A percentile compares a stretch with the other conserved stretches of the same genome.
These are phyloP conservation scores for Chalciporus sphaerocephalus DNA, from an alignment of 768 basidiomycete species.

Conservation along the genomic window DNA sequence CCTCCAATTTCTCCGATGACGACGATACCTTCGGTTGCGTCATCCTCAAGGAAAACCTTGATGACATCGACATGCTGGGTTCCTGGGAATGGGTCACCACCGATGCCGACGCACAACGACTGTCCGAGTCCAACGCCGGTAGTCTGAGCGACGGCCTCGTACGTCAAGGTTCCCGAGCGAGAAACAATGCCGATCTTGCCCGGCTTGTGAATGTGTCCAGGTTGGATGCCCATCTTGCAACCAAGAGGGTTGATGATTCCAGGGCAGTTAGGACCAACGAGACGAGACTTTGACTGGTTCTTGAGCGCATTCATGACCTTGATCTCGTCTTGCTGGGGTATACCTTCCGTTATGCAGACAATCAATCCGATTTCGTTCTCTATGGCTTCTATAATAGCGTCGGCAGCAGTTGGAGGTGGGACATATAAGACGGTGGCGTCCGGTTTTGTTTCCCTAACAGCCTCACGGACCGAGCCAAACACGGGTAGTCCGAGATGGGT, in stretches of 20 bases:
- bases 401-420: constrained; percentile 92
- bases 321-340: constrained; percentile 96
- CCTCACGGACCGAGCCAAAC: constrained; percentile 89
- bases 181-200: constrained; percentile 97
- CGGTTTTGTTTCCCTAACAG: constrained; percentile 78
- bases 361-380: constrained; percentile 97
- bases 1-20: constrained; percentile 99
- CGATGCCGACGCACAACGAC: constrained; percentile 94
- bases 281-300: constrained; percentile 88
- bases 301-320: constrained; percentile 90
- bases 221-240: constrained; percentile 99
- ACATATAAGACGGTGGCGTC: constrained; percentile 98
- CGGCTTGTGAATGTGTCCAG: constrained; percentile 94
- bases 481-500: constrained; percentile 94
- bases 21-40: constrained; percentile 93
- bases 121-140: constrained; percentile 95
- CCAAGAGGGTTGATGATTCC: constrained; percentile 96
- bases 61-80: constrained; percentile 94
- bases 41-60: constrained; percentile 94
- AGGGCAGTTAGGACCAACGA: constrained; percentile 98
- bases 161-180: constrained; percentile 92
- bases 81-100: constrained; percentile 95
- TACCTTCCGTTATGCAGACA: constrained; percentile 98
- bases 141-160: constrained; percentile 98
- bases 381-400: constrained; percentile 97